Evolutionary conservation across 2,329 filamentous ascomycete genomes (phyloP), one percentile per base, ranked within the genome.

Genomic region (Cercospora sp.): DNA sequence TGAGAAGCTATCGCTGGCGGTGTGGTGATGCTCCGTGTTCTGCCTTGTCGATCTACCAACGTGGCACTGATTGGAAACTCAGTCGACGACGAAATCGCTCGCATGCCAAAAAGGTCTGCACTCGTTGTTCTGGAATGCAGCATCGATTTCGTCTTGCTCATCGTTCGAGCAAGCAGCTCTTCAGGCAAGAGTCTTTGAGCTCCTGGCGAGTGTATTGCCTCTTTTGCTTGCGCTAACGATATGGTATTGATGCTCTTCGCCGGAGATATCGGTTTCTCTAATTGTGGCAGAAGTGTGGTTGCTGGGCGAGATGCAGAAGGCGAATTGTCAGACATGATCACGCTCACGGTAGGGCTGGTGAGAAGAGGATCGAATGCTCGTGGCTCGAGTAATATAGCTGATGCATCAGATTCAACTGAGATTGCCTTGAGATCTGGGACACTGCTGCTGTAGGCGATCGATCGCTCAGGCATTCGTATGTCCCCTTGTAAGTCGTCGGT

Each of bases 181-280:
- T 78, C 76, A 7, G 77, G 77, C n/a, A 78, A 69, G 13, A 78
- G 62, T 37, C 71, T 74, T 2, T 73, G 70, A 10, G 72, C 72
- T 12, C 75, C 75, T 10, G 74, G 74, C 12, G 73, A 75, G n/a
- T 74, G 63, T 24, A 72, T 55, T 5, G 70, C 60, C 28, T 69
- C 67, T 59, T 73, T 75, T 4, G 74, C 75, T 67, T 76, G 70
- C 43, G 74, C 71, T 5, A 77, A 65, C 5, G 76, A 77, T 8
- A 78, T 70, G 9, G 70, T 76, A 9, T 69, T 66, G 5, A 68
- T 66, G 65, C 71, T 71, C 5, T 67, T 65, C 62, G 70, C 67
- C 1, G 65, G 32, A 2, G 55, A 37, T 13, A 34, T 12, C n/a
- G 32, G 30, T 30, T n/a, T 24, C 30, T 63, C 45, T 21, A 26